Evolutionary conservation across 805 yeast species (phyloP), one percentile per base, ranked within the genome.

Genomic region (Spathaspora passalidarum): DNA sequence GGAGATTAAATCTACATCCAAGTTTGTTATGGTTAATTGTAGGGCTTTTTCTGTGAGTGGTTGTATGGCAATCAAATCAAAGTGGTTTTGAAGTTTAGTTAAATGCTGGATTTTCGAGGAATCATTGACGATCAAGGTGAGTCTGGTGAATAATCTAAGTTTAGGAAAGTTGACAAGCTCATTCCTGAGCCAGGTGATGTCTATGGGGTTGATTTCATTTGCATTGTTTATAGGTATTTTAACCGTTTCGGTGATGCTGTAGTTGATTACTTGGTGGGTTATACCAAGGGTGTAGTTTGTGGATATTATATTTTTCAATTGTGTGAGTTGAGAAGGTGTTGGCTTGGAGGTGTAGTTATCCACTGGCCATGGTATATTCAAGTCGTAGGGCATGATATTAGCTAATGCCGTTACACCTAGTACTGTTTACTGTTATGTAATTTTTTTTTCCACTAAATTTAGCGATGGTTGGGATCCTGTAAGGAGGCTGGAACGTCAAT

Each of bases 1-100:
- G 1, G 96, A 81, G 16, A 94, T 78, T 20, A 94, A 49, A 65
- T 94, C 98, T 37, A 91, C 73, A 48, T 90, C 97, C 39, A 90
- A 69, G 47, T 81, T 81, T 1, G 88, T 75, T 17, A 90, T 81
- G 2, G 94, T 84, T 42, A 85, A 68, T 40, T 86, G 82, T 13
- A 94, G 69, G 4, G 90, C 87, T 60, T 82, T 84, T 60, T 94
- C 99, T 42, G 84, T 79, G 18, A 72, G 56, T 0, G 99, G 99
- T 52, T 82, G 78, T 1, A 92, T 83, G 0, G 97, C 88, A 6
- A 94, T 73, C 2, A 94, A 63, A 61, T 94, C 98, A 60, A 86
- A 94, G 9, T 69, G 61, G 44, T 63, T 66, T 48, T 65, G 67
- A 62, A 63, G 62, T 57, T 75, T 69, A 36, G 79, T 66, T 25